These are phyloP conservation scores for Cyberlindnera nakhonratchasimensis DNA, from an alignment of 805 yeast genomes.

Conservation along the genomic window DNA sequence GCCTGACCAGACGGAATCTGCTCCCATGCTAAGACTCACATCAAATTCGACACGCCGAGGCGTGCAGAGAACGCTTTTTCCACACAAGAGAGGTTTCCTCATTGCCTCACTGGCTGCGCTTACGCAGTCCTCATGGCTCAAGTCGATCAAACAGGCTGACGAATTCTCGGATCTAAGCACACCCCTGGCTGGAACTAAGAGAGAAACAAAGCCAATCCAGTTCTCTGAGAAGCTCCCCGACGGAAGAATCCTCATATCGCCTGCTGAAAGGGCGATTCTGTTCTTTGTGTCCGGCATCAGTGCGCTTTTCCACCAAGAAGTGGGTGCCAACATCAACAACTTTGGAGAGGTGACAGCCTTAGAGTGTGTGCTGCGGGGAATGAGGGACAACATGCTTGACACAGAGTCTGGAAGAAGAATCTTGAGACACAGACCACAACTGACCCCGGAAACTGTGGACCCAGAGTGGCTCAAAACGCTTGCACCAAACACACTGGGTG, in stretches of 20 bases:
- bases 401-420: slow-evolving; percentile 77
- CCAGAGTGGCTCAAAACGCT: slow-evolving; percentile 54
- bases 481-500: slow-evolving; percentile 73
- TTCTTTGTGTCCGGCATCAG: slow-evolving; percentile 74
- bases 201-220: slow-evolving; percentile 1
- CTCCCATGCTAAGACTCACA: neutral
- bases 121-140: slow-evolving; percentile 29
- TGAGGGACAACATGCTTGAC: slow-evolving; percentile 71
- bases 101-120: slow-evolving; percentile 22
- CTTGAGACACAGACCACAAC: slow-evolving; percentile 75
- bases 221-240: slow-evolving; percentile 45
- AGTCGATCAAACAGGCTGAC: slow-evolving; percentile 54
- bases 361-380: slow-evolving; percentile 54
- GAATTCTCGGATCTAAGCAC: slow-evolving; percentile 42
- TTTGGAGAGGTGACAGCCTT: slow-evolving; percentile 90
- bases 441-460: slow-evolving; percentile 69
- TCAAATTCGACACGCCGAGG: neutral
- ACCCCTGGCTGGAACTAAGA: neutral
- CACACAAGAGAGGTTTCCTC: slow-evolving; percentile 11
- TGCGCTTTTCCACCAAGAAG: slow-evolving; percentile 71
- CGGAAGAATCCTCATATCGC: slow-evolving; percentile 74
- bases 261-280: slow-evolving; percentile 58
- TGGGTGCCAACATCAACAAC: slow-evolving; percentile 72
- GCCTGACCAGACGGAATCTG: too few species aligned
- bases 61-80: neutral